Percentiles rank a stretch among this genome's conserved stretches.
Evolutionary conservation across 345 rosid genomes (phyloP).

Genomic region (Citrus australasica): DNA sequence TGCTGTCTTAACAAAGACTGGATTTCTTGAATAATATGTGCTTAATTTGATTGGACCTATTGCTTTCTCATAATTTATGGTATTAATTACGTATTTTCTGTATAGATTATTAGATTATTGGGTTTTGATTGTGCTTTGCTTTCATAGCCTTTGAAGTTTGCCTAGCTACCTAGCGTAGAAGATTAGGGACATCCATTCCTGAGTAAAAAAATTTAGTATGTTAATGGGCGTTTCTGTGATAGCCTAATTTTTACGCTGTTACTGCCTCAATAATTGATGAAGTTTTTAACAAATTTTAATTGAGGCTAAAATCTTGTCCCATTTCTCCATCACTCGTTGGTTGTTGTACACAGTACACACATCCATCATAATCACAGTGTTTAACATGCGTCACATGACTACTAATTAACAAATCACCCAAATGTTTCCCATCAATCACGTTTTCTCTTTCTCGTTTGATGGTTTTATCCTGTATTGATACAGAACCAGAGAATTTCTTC

Average conservation of each 20-base stretch:
- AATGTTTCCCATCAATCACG: neutral
- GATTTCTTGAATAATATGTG: constrained; percentile 58
- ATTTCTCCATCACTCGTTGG: neutral
- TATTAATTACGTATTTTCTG: neutral
- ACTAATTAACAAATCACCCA: too few relatives aligned
- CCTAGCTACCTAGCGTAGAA: neutral
- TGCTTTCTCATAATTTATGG: neutral
- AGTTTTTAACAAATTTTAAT: neutral
- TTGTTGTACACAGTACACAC: neutral
- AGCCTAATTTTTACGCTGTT: neutral
- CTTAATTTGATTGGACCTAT: neutral
- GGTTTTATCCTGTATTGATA: too few relatives aligned
- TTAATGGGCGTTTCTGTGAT: neutral
- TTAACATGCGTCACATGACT: neutral
- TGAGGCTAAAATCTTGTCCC: neutral
- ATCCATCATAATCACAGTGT: neutral
- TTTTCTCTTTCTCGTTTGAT: too few relatives aligned
- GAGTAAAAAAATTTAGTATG: neutral
- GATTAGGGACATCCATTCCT: constrained; percentile 8
- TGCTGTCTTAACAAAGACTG: constrained; percentile 71
- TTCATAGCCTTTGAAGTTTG: neutral
- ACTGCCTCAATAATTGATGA: neutral
- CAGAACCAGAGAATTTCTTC: too few relatives aligned
- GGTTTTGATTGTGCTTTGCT: neutral
- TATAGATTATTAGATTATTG: neutral